Base-by-base conservation (phyloP, 2,329 filamentous ascomycete genomes). In the Lasiodiplodia gonubiensis region DNA sequence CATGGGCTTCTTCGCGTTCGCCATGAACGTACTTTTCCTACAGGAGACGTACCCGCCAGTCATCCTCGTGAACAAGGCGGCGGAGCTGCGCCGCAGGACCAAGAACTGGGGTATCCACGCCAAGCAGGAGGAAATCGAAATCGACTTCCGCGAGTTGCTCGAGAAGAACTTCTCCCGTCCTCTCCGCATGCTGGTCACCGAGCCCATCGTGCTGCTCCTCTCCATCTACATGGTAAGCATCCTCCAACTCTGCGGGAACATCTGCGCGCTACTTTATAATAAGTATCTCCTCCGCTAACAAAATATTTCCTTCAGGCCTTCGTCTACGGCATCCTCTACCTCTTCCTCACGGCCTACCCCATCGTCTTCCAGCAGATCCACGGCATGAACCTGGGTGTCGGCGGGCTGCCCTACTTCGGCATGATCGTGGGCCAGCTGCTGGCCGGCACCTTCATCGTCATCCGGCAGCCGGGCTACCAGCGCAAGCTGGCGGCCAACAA, bases 291-390 rank as follows among this genome's bases (percentile, higher is more conserved):
- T 48, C 33, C 23, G 12, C 16, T 33, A 23, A 33, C 16, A 39
- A 39, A 14, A 2, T 5, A 16, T 18, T 10, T 11, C n/a, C 92
- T 92, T 78, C 88, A 66, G 63, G 51, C 67, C 23, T 68, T 68
- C 60, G 57, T 91, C 77, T 93, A 94, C 74, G 90, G 85, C 6
- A 83, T 95, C 0, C 86, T 97, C 1, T 67, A 95, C 74, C 88
- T 94, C 30, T 95, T 95, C 82, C 84, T 97, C 64, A 94, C 92
- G 0, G 91, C 92, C 1, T 96, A 96, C 72, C 90, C 91, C 0
- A 86, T 95, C 53, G 90, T 96, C 57, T 97, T 95, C 80, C 83
- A 90, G 69, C 76, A 79, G 2, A 84, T 93, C 4, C 90, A 97
- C 77, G 85, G 86, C 71, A 90, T 94, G 81, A 87, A 81, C 39